Percentiles rank a stretch among this genome's conserved stretches.
Evolutionary conservation across 106 monocot genomes (phyloP).

Genomic region (Narthecium ossifragum): DNA sequence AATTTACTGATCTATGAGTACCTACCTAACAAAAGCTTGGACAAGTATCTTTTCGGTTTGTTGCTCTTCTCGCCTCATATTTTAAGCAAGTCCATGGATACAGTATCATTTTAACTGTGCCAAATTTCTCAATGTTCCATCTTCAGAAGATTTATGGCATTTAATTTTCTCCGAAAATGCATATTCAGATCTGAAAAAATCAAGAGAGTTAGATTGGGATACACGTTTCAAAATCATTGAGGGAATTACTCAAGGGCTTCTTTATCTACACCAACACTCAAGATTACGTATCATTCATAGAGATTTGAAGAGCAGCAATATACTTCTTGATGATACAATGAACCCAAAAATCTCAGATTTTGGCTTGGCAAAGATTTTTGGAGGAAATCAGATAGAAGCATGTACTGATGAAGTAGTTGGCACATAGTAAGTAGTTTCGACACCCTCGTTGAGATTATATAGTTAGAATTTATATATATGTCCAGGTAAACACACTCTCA

Average conservation of each 20-base stretch:
- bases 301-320: constrained; percentile 32
- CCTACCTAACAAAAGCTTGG: constrained; percentile 32
- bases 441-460: neutral
- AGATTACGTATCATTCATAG: constrained; percentile 29
- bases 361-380: constrained; percentile 33
- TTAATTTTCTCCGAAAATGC: neutral
- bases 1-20: constrained; percentile 30
- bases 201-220: constrained; percentile 12
- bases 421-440: constrained; percentile 6
- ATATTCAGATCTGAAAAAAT: constrained; percentile 3
- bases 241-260: constrained; percentile 30
- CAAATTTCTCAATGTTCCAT: no score
- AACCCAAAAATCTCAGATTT: constrained; percentile 43
- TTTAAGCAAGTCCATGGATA: no score
- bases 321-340: constrained; percentile 25
- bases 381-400: constrained; percentile 9
- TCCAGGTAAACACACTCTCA: neutral
- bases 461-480: no score
- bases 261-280: constrained; percentile 34
- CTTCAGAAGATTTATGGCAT: no score
- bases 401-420: constrained; percentile 21
- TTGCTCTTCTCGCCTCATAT: neutral
- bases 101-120: no score
- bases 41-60: constrained; percentile 17
- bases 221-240: constrained; percentile 22